Evolutionary conservation across 208 protist species (phyloP), one percentile per base, ranked within the genome.

Genomic region (Polymyxa betae): DNA sequence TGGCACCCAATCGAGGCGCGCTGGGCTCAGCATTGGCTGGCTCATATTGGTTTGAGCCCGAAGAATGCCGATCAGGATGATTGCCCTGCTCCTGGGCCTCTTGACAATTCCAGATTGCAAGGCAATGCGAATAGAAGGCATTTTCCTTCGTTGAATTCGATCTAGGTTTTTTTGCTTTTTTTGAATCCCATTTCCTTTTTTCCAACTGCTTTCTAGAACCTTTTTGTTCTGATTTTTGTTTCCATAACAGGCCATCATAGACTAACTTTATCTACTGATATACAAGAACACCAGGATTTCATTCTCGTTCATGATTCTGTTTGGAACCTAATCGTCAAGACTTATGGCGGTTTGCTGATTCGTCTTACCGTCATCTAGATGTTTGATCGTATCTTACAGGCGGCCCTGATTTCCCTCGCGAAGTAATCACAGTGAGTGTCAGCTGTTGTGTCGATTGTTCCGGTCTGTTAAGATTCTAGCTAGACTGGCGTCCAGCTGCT

Each of bases 291-390:
- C 54, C 54, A 29, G 20, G 54, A 88, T 88, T 88, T 88, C 77
- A 88, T 88, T 29, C 38, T 29, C 16, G 77, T 88, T 16, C 24
- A 88, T 41, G 77, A 88, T 88, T 16, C 24, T 16, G 77, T 88
- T 29, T 88, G 77, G 77, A 88, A 88, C 16, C 16, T 88, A 16
- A 16, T 88, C n/a, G 16, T 44, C n/a, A 38, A 88, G 24, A 10
- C 32, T 16, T 88, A 88, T 40, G n/a, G n/a, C n/a, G n/a, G n/a
- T n/a, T n/a, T n/a, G n/a, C n/a, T n/a, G n/a, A n/a, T n/a, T n/a
- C n/a, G n/a, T n/a, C n/a, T n/a, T n/a, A n/a, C n/a, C n/a, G n/a
- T n/a, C n/a, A n/a, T n/a, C n/a, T n/a, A n/a, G n/a, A n/a, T n/a
- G n/a, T n/a, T n/a, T n/a, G n/a, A n/a, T n/a, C n/a, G n/a, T n/a